Evolutionary conservation across 2,329 filamentous ascomycete species (phyloP).

Genomic region (Colletotrichum limetticola): DNA sequence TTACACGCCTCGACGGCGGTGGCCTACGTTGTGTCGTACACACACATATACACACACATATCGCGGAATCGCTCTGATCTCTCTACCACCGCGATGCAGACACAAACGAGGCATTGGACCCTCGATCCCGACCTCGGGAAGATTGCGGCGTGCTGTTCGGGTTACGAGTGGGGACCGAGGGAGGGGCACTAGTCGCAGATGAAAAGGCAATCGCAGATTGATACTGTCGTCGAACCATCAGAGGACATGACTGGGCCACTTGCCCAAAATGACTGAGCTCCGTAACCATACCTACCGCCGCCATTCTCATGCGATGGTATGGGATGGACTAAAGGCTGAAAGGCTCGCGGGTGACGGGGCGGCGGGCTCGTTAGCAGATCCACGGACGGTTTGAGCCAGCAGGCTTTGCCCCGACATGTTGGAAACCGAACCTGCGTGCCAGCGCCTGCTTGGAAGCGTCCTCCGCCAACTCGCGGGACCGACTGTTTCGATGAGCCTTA

Average conservation of each 20-base stretch:
- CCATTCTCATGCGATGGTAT: constrained; percentile 14
- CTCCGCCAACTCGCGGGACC: constrained; percentile 9
- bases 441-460: not conserved
- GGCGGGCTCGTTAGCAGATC: constrained; percentile 1
- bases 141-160: not conserved
- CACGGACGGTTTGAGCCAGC: constrained; percentile 28
- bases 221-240: not conserved
- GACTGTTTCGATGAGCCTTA: not conserved
- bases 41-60: no score
- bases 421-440: constrained; percentile 19
- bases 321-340: constrained; percentile 1
- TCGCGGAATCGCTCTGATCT: no score
- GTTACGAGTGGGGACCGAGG: not conserved
- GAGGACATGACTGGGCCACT: not conserved
- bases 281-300: not conserved
- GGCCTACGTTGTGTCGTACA: not conserved
- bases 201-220: constrained; percentile 26
- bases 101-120: constrained; percentile 5
- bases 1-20: not conserved
- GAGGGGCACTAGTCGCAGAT: constrained; percentile 1
- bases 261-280: not conserved
- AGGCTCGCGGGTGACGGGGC: not conserved
- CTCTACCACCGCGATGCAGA: constrained; percentile 1
- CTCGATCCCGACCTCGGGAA: constrained; percentile 12
- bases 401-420: constrained; percentile 26